Base-by-base conservation (phyloP, 2,329 filamentous ascomycete species). In the Arachnopeziza araneosa region DNA sequence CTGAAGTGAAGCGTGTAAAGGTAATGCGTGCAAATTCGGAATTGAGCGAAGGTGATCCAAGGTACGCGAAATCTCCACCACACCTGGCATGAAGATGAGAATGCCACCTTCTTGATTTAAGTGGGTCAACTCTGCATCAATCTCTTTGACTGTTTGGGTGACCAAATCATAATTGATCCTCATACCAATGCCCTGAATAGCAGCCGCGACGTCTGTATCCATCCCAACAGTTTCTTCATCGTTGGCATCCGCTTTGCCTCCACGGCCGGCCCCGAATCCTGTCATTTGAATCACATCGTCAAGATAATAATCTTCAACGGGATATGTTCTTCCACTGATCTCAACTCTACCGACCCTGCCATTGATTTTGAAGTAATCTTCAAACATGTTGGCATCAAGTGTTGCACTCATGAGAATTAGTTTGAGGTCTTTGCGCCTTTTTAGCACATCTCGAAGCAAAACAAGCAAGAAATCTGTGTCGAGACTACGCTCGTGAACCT, bases 331-430 rank as follows among this genome's bases (percentile, higher is more conserved):
- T 1, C 95, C 93, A 54, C 89, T 83, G 65, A 98, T 97, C 71
- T 96, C 88, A 10, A 98, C 88, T 61, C 86, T 78, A 8, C 90
- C 91, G 30, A 98, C 93, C 4, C 79, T 81, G 14, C 83, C 83
- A 56, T 86, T 83, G 1, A 82, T 82, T 6, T 82, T 84, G 76
- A 98, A 98, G 74, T 98, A 98, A 59, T 85, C 78, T 65, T 86
- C 86, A 73, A 98, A 98, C 0, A 92, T 86, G 0, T 86, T 83
- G 1, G 93, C 92, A 74, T 99, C 93, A 2, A 98, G 83, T 0
- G 93, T 99, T 1, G 93, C 93, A 74, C 91, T 96, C 95, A 99
- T 99, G 44, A 99, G 80, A 14, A 99, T 86, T 50, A 98, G 82
- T 73, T 93, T 96, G 48, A 98, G 81, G 64, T 96, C 90, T 68